Conservation (phyloP, 2,329 filamentous ascomycete species). For the Fusarium sambucinum region DNA sequence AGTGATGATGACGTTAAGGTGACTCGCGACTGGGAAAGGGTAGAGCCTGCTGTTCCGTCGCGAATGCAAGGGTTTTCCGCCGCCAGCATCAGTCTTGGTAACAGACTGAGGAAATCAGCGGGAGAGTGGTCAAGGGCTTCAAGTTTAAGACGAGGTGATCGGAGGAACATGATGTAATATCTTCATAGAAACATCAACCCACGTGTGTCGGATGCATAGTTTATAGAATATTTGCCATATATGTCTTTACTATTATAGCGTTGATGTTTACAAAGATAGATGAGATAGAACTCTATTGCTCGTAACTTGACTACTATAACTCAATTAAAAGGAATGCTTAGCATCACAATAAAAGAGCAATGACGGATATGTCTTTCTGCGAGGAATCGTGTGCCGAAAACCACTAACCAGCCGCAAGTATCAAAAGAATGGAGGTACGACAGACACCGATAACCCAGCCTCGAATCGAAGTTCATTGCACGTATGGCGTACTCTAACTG, state of each 20-base stretch:
- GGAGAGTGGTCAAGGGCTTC: slow-evolving; percentile 61
- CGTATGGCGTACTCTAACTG: background rate
- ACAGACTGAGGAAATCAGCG: slow-evolving; percentile 62
- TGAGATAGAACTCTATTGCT: background rate
- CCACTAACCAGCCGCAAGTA: background rate
- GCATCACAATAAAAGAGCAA: too few relatives aligned
- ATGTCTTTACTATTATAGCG: slow-evolving; percentile 3
- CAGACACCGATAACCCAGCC: background rate
- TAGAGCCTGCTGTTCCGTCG: slow-evolving; percentile 44
- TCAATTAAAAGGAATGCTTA: too few relatives aligned
- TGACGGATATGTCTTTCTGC: background rate
- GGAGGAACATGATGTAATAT: slow-evolving; percentile 36
- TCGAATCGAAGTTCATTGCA: background rate
- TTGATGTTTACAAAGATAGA: background rate
- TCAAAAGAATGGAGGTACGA: background rate
- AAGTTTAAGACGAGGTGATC: slow-evolving; percentile 53
- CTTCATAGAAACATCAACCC: background rate
- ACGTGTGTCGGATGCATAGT: slow-evolving; percentile 10
- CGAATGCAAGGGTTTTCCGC: slow-evolving; percentile 46
- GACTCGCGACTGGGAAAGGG: slow-evolving; percentile 48
- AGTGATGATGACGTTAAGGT: slow-evolving; percentile 48
- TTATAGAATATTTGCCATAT: background rate
- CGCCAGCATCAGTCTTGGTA: slow-evolving; percentile 63
- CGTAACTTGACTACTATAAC: background rate
- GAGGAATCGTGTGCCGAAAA: background rate